Conservation (phyloP, 2,329 filamentous ascomycete genomes). For the Arthrobotrys megalospora region DNA sequence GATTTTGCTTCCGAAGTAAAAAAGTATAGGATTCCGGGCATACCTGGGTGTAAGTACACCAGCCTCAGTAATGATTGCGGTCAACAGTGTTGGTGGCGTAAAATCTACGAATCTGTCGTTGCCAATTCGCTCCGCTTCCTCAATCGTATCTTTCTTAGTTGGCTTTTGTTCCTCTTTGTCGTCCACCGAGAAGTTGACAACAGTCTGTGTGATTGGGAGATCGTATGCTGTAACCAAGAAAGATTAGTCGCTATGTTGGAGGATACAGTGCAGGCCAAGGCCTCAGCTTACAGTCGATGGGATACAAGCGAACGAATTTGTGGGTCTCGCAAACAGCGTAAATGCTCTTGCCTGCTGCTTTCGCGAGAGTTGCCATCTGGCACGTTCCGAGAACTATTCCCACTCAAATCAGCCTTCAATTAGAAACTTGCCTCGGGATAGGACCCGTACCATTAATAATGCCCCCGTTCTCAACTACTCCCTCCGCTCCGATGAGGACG, state of each 20-base stretch:
- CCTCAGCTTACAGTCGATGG: conserved; percentile 75
- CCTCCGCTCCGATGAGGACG: conserved; percentile 81
- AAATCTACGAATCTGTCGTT: conserved; percentile 77
- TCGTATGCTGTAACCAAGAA: conserved; percentile 71
- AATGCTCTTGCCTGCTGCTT: conserved; percentile 80
- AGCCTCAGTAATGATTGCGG: conserved; percentile 81
- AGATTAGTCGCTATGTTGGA: not conserved
- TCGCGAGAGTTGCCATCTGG: conserved; percentile 86
- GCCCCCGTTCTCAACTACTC: conserved; percentile 93
- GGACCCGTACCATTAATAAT: conserved; percentile 78
- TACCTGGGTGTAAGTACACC: conserved; percentile 77
- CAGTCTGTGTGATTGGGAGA: conserved; percentile 82
- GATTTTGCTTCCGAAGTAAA: not conserved
- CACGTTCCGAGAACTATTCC: conserved; percentile 71
- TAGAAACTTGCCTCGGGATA: not conserved
- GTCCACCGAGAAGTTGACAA: conserved; percentile 80
- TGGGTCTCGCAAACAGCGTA: conserved; percentile 96
- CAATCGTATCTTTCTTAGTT: conserved; percentile 62
- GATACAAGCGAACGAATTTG: conserved; percentile 93
- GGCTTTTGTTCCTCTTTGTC: conserved; percentile 70
- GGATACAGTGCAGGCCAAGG: not conserved
- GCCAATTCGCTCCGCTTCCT: conserved; percentile 63
- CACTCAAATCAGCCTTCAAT: not conserved
- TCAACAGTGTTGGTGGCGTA: conserved; percentile 79
- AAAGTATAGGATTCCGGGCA: not conserved